Base-by-base conservation (phyloP, 2,329 filamentous ascomycete genomes). In the Conoideocrella luteorostrata region DNA sequence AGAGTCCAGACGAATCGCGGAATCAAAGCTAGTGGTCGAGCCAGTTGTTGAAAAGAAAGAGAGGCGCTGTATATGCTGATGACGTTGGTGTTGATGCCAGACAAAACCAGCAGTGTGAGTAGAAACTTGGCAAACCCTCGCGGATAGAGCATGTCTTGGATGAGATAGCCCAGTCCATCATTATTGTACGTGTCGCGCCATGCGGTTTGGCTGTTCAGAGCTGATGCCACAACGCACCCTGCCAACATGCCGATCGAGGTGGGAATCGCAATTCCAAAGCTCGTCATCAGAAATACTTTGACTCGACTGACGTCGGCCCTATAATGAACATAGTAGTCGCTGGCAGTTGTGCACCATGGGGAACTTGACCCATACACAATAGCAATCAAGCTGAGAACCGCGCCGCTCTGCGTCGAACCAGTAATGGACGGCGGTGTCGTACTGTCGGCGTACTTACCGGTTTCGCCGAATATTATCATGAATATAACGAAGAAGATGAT, bases 221-320 rank as follows among this genome's bases (percentile, higher is more conserved):
- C 62, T 1, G 65, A 69, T 21, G 63, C 62, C 28, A 67, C 66
- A 36, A 69, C 64, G 30, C 63, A 65, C 22, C 70, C 70, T 2
- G 68, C 58, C 7, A 70, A 48, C 69, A 73, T 71, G 39, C 70
- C 70, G 41, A 75, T 65, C 33, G 64, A 68, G 0, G 71, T 75
- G 1, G 71, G 71, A 10, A 74, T 59, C 10, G 60, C 60, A 49
- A 74, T 70, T 18, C 71, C 72, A 34, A 70, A 59, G 3, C 62
- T 67, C 1, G 70, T 74, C 58, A 74, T 58, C 26, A 71, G 38
- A 50, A 74, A 75, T 28, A 73, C 65, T 53, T 71, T 71, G 50
- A 65, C 54, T 40, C 63, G 63, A 43, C 65, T 67, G 9, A 68
- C 68, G 46, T 70, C 56, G 46, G 67, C 65, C 1, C 68, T 68